Evolutionary conservation across 176 grass and related monocot genomes (phyloP), one percentile per base, ranked within the genome.

Genomic region (Triticum urartu): DNA sequence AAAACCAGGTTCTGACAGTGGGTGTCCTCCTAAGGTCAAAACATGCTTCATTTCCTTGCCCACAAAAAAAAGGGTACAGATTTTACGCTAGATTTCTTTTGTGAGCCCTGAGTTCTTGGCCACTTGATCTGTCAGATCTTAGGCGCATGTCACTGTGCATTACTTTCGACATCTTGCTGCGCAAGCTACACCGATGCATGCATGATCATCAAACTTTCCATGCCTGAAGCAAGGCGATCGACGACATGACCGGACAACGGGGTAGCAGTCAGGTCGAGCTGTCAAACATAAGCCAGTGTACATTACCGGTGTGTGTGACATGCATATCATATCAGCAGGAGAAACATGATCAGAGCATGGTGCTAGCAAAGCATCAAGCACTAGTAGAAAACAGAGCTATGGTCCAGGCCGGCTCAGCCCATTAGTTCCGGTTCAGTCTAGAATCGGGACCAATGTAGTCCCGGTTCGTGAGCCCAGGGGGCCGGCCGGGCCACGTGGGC

Each of bases 201-300:
- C 42, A 45, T 45, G 42, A 45, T 45, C 10, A 67, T n/a, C 32
- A 34, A 77, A 42, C 11, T n/a, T 25, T 12, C 64, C 45, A n/a
- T 9, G 35, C 43, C 86, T 26, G 47, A 83, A 88, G 86, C 47
- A 83, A 70, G 11, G 80, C 48, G 21, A 26, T 72, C 47, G 21
- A 48, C 10, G 80, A 88, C 35, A 60, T 59, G 86, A 88, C 86
- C 36, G 18, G 1, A 3, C 64, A 84, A 71, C 87, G 14, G 48
- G 13, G 13, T 17, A 15, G 48, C 48, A 36, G 18, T 70, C 33
- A 38, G 43, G 8, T 45, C 42, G 42, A 11, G 20, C 35, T 11
- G 62, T 43, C 43, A 9, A 28, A 58, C 6, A 36, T 4, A 66
- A 62, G 18, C 38, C 70, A 75, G 14, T 34, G 3, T 47, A 28